phyloP scores from a whole-genome alignment of 2,329 filamentous ascomycete species.

The Tetracladium maxilliforme region DNA sequence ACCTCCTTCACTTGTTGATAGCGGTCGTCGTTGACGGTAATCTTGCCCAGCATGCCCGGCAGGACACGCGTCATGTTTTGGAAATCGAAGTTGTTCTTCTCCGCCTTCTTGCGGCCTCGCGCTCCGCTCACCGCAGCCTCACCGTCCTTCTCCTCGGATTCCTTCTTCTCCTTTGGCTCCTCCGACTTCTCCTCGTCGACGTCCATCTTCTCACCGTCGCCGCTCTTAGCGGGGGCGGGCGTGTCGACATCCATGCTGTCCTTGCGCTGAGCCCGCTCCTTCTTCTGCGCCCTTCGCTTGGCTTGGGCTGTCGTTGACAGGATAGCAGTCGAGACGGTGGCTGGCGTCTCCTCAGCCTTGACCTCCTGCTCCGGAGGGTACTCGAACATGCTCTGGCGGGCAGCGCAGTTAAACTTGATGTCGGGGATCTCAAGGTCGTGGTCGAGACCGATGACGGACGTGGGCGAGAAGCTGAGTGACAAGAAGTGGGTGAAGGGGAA shows the following conservation, averaged over 20 bases:
- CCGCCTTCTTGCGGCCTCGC: conserved; percentile 71
- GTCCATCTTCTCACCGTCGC: conserved; percentile 73
- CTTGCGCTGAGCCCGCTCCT: conserved; percentile 75
- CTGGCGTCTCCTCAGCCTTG: conserved; percentile 84
- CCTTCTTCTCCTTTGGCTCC: conserved; percentile 27
- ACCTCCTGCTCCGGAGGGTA: conserved; percentile 95
- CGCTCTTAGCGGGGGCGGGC: conserved; percentile 55
- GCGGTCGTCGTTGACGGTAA: conserved; percentile 57
- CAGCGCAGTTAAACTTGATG: conserved; percentile 93
- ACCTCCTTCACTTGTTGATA: conserved; percentile 58
- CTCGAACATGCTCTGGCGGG: conserved; percentile 88
- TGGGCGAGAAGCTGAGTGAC: conserved; percentile 90
- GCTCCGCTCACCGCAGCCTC: conserved; percentile 37
- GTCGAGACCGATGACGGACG: conserved; percentile 87
- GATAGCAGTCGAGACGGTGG: conserved; percentile 89
- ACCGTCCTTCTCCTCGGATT: conserved; percentile 43
- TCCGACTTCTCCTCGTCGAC: conserved; percentile 45
- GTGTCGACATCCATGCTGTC: conserved; percentile 95
- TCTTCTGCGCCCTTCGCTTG: conserved; percentile 85
- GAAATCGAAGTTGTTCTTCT: conserved; percentile 90
- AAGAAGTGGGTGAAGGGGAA: conserved; percentile 98
- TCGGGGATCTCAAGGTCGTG: conserved; percentile 84
- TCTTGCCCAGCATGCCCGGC: conserved; percentile 84
- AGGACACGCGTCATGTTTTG: conserved; percentile 96
- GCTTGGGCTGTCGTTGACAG: conserved; percentile 94